Evolutionary conservation across 176 grass and related monocot species (phyloP), one percentile per base, ranked within the genome.

Genomic region (Rhynchospora breviuscula): DNA sequence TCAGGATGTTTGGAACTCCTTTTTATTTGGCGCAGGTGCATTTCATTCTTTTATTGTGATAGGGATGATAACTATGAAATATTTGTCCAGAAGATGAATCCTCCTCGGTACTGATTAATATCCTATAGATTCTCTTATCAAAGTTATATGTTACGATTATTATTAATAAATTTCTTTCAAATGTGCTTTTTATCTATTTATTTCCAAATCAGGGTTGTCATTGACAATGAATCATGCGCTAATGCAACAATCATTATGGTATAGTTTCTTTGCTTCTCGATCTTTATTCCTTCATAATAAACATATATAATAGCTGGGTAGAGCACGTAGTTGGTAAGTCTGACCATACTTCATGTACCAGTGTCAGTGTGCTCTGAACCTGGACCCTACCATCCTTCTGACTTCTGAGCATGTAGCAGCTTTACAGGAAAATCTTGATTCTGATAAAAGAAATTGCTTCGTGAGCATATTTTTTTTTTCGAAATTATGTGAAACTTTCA

Each of bases 71-170:
- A 95, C 49, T 95, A 90, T 81, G 93, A 90, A 77, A 89, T 90
- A 65, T 92, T 92, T 81, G 92, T 92, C 70, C 85, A 84, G 73
- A 90, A 88, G 90, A 95, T 95, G 93, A 95, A 92, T 87, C 93
- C 93, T 64, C 93, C 93, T 84, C 88, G 88, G 93, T 92, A 87
- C 58, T 49, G 85, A 40, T 40, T 40, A 79, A 40, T 58, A 57
- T 84, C 56, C 57, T 18, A 26, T 67, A 67, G 57, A 18, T 67
- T 69, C 11, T 44, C 19, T 78, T 53, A 26, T 43, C 26, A 7
- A 58, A 8, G 6, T 62, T 61, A 61, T 19, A 26, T 52, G 2
- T 26, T 49, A 10, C 13, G 54, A 43, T 87, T 0, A 40, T 7
- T 1, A 21, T 26, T 12, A 74, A 54, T 77, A 72, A 26, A 13